Evolutionary conservation across 257 asterid genomes (phyloP), one percentile per base, ranked within the genome.

Genomic region (Solanum appendiculatum): DNA sequence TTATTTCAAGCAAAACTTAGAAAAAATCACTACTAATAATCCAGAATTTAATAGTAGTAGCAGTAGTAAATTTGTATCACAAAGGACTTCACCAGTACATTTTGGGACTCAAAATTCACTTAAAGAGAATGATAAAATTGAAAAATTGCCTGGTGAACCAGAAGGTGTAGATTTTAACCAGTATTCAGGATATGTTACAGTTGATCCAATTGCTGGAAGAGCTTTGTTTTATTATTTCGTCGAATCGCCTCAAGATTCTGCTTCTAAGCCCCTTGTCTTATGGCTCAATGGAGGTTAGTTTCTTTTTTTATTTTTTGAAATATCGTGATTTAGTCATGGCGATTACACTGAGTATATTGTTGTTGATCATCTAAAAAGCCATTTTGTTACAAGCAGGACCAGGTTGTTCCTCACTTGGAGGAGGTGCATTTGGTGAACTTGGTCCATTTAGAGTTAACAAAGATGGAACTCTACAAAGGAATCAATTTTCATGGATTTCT

Each of bases 211-310:
- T 46, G 90, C 91, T 1, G 95, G 93, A 42, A 78, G 92, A 83
- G 88, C 91, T 29, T 73, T 93, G 84, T 93, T 92, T 46, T 93
- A 93, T 87, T 94, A 92, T 82, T 91, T 93, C 46, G 93, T 85
- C 8, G 93, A 93, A 90, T 91, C 95, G 13, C 89, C 93, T 1
- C 11, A 74, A 12, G 58, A 90, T 80, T 74, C 92, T 29, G 73
- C 88, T 31, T 78, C 81, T 68, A 90, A 90, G 27, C 94, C 94
- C 64, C 90, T 93, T 40, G 88, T 90, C 86, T 82, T 92, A 56
- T 94, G 97, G 95, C 85, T 93, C 40, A 92, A 91, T 88, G 94
- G 94, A 89, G 94, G 97, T 92, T 86, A 60, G 29, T 5, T 27
- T 18, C 6, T 13, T 44, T 15, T 78, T 42, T 75, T 12, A 1